Percentiles rank a stretch among this genome's conserved stretches.
phyloP scores from a whole-genome alignment of 2,329 filamentous ascomycete genomes.

The Xylariaceae sp. region DNA sequence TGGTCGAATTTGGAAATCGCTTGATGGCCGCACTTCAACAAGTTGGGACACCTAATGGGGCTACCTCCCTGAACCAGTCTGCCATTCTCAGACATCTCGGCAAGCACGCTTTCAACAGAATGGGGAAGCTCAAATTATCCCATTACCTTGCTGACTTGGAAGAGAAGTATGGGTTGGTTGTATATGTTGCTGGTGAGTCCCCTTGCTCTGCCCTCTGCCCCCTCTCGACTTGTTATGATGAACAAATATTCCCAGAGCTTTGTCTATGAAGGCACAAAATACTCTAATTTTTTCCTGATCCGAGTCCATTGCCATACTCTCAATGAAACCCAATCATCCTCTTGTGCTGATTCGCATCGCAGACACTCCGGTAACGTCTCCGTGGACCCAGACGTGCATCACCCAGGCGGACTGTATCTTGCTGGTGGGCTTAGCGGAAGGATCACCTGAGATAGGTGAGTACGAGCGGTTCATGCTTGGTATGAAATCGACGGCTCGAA shows the following conservation, averaged over 20 bases:
- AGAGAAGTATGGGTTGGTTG: constrained; percentile 90
- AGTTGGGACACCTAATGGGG: constrained; percentile 81
- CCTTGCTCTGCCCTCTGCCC: constrained; percentile 1
- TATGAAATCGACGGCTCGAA: constrained; percentile 93
- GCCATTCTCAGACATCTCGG: constrained; percentile 92
- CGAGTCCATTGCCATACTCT: constrained; percentile 4
- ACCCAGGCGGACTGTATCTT: constrained; percentile 94
- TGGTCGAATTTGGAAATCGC: constrained; percentile 88
- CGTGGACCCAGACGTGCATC: constrained; percentile 98
- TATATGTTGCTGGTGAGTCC: constrained; percentile 75
- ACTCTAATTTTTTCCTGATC: constrained; percentile 65
- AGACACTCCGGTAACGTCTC: constrained; percentile 95
- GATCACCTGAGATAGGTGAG: constrained; percentile 83
- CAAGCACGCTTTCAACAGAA: constrained; percentile 91
- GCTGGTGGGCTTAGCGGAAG: constrained; percentile 83
- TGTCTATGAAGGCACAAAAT: constrained; percentile 47
- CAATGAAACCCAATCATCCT: too few species aligned
- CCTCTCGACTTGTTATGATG: constrained; percentile 36
- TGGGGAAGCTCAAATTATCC: constrained; percentile 92
- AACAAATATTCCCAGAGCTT: constrained; percentile 43
- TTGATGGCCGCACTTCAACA: constrained; percentile 83
- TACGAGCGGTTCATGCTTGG: constrained; percentile 94
- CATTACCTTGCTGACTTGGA: constrained; percentile 95
- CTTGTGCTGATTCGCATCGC: constrained; percentile 19
- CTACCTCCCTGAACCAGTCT: constrained; percentile 86